Evolutionary conservation across 352 stramenopile species (phyloP).

Genomic region (Phytophthora pseudosyringae): DNA sequence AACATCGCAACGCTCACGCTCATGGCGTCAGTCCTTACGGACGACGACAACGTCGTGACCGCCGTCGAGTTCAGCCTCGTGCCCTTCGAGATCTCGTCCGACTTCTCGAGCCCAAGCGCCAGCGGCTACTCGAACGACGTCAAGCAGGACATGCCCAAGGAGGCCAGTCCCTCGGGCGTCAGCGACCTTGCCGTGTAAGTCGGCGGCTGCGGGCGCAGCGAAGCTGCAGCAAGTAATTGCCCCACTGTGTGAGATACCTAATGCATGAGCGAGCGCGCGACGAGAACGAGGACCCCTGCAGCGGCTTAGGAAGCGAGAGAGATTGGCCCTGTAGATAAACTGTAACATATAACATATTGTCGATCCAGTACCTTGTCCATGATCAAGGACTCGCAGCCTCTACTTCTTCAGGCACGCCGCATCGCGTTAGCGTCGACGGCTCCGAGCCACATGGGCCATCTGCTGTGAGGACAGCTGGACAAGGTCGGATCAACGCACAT

Average conservation of each 20-base stretch:
- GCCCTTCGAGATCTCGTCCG: conserved; percentile 62
- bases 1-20: conserved; percentile 64
- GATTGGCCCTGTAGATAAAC: conserved; percentile 40
- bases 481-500: conserved; percentile 51
- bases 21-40: conserved; percentile 59
- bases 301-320: conserved; percentile 27
- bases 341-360: conserved; percentile 75
- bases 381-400: background rate
- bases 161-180: conserved; percentile 62
- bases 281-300: conserved; percentile 20
- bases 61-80: conserved; percentile 73
- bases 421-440: conserved; percentile 35
- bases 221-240: background rate
- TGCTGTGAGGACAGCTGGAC: conserved; percentile 39
- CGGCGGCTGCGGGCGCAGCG: background rate
- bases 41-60: conserved; percentile 57
- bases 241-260: conserved; percentile 29
- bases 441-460: conserved; percentile 22
- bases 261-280: conserved; percentile 20
- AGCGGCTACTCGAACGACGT: conserved; percentile 24
- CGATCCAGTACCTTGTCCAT: conserved; percentile 7
- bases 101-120: conserved; percentile 29
- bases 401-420: background rate
- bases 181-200: conserved; percentile 59
- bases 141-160: conserved; percentile 48